Evolutionary conservation across 805 yeast species (phyloP).

Genomic region (Myxozyma melibiosi): DNA sequence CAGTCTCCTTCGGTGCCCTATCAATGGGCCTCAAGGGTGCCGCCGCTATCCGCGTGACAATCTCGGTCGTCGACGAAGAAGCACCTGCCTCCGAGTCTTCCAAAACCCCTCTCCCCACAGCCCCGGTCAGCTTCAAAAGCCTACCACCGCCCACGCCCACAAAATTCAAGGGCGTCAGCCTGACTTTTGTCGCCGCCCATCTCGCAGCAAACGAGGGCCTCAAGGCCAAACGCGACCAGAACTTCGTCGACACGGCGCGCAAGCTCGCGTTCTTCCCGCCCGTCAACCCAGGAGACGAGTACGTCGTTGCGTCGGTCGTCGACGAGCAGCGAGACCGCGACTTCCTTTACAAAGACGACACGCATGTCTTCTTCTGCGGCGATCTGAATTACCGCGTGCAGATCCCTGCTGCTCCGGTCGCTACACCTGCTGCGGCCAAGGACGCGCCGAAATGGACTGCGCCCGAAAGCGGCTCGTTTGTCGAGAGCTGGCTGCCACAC

Average conservation of each 20-base stretch:
- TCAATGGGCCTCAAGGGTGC: conserved; percentile 76
- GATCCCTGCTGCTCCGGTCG: background rate
- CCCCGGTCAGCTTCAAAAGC: conserved; percentile 1
- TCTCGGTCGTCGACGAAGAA: conserved; percentile 19
- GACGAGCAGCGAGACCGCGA: conserved; percentile 45
- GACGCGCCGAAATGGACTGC: conserved; percentile 14
- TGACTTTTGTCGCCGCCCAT: conserved; percentile 72
- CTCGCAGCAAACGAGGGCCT: conserved; percentile 79
- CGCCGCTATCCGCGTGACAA: conserved; percentile 58
- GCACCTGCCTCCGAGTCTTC: background rate
- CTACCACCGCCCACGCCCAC: conserved; percentile 11
- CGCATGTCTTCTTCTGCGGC: conserved; percentile 76
- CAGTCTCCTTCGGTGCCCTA: conserved; percentile 51
- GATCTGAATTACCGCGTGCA: conserved; percentile 75
- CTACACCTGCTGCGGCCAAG: background rate
- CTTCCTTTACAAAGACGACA: conserved; percentile 53
- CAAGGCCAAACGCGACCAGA: conserved; percentile 54
- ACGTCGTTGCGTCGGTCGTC: conserved; percentile 9
- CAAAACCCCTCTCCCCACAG: background rate
- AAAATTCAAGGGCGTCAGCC: conserved; percentile 37
- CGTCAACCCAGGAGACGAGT: conserved; percentile 14
- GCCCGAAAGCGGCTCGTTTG: conserved; percentile 30
- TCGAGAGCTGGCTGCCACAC: conserved; percentile 36
- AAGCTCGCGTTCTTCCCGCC: conserved; percentile 56
- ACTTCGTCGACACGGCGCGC: conserved; percentile 53